These are phyloP conservation scores for Pseudozyma sp. DNA, from an alignment of 1,284 basidiomycete genomes.

Conservation along the genomic window DNA sequence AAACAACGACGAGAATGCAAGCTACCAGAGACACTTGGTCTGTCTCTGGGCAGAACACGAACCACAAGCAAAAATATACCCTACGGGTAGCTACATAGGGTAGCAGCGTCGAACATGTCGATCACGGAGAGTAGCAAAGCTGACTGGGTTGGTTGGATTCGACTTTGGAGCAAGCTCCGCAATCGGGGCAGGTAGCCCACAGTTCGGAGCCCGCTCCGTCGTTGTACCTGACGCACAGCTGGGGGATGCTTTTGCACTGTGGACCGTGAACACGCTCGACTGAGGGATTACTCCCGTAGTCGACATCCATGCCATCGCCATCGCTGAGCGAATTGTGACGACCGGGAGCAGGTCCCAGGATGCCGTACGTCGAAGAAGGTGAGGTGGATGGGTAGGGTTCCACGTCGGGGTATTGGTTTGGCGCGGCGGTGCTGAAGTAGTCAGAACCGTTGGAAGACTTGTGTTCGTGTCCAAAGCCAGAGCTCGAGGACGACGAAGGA, in stretches of 20 bases:
- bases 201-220: slow-evolving; percentile 51
- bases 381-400: slow-evolving; percentile 34
- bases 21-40: too few species aligned
- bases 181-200: slow-evolving; percentile 59
- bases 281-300: slow-evolving; percentile 16
- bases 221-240: slow-evolving; percentile 55
- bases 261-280: slow-evolving; percentile 32
- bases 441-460: slow-evolving; percentile 29
- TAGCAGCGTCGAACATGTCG: slow-evolving; percentile 15
- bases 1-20: neutral
- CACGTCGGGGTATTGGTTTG: slow-evolving; percentile 25
- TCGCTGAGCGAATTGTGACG: slow-evolving; percentile 9
- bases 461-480: slow-evolving; percentile 26
- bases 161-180: slow-evolving; percentile 45
- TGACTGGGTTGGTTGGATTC: slow-evolving; percentile 27
- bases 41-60: too few species aligned
- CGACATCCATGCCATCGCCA: slow-evolving; percentile 40
- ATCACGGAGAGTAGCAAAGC: slow-evolving; percentile 48
- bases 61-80: too few species aligned
- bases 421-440: slow-evolving; percentile 29
- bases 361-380: slow-evolving; percentile 30
- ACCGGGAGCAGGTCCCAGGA: slow-evolving; percentile 37
- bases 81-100: slow-evolving; percentile 9
- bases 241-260: slow-evolving; percentile 60
- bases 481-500: slow-evolving; percentile 25